Evolutionary conservation across 192 early-diverging fungal genomes (phyloP).

Genomic region (Piromyces sp.): DNA sequence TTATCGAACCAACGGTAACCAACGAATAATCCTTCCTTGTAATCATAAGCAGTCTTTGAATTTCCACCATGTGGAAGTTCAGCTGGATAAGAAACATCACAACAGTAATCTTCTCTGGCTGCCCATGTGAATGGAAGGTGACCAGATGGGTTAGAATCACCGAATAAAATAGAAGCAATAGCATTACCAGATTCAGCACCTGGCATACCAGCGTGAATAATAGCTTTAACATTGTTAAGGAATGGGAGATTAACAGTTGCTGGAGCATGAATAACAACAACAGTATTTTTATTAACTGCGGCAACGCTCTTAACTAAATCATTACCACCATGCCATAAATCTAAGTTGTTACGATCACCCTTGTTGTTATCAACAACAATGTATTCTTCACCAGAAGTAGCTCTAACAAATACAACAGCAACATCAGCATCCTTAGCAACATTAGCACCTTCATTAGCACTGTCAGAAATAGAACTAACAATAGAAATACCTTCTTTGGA

Average conservation of each 20-base stretch:
- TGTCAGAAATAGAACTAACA: constrained; percentile 6
- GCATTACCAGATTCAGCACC: constrained; percentile 4
- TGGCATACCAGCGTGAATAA: background rate
- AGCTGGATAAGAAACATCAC: background rate
- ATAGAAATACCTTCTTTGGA: background rate
- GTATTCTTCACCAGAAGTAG: constrained; percentile 4
- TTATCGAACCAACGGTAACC: constrained; percentile 4
- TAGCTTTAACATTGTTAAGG: background rate
- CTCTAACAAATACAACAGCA: constrained; percentile 18
- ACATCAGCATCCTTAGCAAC: constrained; percentile 15
- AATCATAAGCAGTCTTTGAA: background rate
- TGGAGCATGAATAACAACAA: background rate
- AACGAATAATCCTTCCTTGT: constrained; percentile 2
- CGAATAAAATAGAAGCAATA: background rate
- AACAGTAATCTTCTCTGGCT: background rate
- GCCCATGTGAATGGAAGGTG: constrained; percentile 2
- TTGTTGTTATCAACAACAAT: constrained; percentile 1
- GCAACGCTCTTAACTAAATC: constrained; percentile 7
- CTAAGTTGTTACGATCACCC: constrained; percentile 12
- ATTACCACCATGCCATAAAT: constrained; percentile 11
- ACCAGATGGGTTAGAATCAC: constrained; percentile 3
- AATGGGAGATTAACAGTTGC: background rate
- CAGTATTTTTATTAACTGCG: background rate
- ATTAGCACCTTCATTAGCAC: background rate
- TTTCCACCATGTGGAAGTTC: background rate